A percentile compares a stretch with the other conserved stretches of the same genome.
Evolutionary conservation across 164 flowering plant genomes (phyloP).

Genomic region (Vitis rupestris): DNA sequence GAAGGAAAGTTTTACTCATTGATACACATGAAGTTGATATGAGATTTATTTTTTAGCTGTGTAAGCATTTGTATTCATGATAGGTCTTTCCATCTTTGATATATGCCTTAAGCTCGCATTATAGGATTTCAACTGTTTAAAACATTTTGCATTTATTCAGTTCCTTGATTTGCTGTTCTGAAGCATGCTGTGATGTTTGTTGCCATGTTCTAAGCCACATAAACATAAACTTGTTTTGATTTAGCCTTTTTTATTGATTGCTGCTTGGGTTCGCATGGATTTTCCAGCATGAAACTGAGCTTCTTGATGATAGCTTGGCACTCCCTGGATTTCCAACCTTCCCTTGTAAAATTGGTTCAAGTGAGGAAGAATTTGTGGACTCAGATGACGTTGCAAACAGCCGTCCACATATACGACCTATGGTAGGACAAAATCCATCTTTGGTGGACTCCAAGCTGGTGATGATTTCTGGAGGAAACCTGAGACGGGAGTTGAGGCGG

Average conservation of each 20-base stretch:
- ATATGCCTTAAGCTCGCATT: too few relatives aligned
- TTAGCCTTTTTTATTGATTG: not conserved
- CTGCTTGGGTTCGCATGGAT: not conserved
- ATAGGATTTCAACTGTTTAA: too few relatives aligned
- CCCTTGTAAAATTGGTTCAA: constrained; percentile 59
- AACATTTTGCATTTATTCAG: too few relatives aligned
- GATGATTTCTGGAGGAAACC: constrained; percentile 35
- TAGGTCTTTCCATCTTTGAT: not conserved
- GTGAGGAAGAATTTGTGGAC: constrained; percentile 85
- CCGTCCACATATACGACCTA: constrained; percentile 44
- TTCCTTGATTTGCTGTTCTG: not conserved
- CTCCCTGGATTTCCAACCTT: constrained; percentile 56
- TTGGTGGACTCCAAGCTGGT: constrained; percentile 47
- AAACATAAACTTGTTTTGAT: not conserved
- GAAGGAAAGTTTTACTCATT: too few relatives aligned
- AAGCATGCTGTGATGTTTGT: not conserved
- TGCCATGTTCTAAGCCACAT: not conserved
- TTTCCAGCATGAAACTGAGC: constrained; percentile 73
- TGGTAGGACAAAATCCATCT: constrained; percentile 37
- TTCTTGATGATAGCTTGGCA: constrained; percentile 84
- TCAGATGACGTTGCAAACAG: constrained; percentile 68
- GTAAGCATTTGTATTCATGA: not conserved
- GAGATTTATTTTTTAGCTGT: not conserved
- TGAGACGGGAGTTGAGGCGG: constrained; percentile 66
- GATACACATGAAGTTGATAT: too few relatives aligned